Conservation (phyloP, 2,329 filamentous ascomycete species). For the Neocatenulostroma microsporum region DNA sequence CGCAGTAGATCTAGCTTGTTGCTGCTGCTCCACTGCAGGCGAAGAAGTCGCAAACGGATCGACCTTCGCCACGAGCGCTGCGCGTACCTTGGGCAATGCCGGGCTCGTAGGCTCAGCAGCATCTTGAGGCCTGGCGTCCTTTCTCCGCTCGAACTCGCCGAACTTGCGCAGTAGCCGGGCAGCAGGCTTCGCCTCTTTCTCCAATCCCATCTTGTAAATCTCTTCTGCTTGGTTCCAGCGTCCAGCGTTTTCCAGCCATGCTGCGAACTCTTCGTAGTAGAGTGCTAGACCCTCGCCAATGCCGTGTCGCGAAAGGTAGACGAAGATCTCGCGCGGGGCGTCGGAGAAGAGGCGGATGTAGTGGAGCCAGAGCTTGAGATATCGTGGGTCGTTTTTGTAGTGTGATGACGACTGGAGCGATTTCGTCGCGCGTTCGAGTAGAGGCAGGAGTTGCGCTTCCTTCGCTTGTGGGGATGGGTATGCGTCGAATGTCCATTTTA, state of each 20-base stretch:
- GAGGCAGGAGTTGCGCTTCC: conserved; percentile 77
- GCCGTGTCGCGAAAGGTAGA: conserved; percentile 79
- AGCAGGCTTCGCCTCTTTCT: conserved; percentile 74
- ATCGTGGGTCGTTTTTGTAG: conserved; percentile 92
- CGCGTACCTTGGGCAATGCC: conserved; percentile 72
- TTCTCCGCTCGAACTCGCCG: conserved; percentile 78
- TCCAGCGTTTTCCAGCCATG: conserved; percentile 77
- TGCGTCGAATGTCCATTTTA: conserved; percentile 91
- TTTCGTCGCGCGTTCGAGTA: conserved; percentile 90
- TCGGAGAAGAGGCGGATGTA: conserved; percentile 93
- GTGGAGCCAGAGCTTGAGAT: conserved; percentile 86
- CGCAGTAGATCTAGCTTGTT: conserved; percentile 38
- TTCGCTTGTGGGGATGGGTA: conserved; percentile 89
- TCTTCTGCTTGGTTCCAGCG: conserved; percentile 90
- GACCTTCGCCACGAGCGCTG: conserved; percentile 74
- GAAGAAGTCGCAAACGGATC: conserved; percentile 65
- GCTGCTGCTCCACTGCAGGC: conserved; percentile 58
- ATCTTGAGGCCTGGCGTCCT: conserved; percentile 57
- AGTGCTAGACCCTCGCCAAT: conserved; percentile 82
- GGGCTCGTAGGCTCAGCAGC: conserved; percentile 68
- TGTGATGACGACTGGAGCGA: conserved; percentile 74
- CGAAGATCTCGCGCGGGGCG: conserved; percentile 83
- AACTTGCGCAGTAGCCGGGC: conserved; percentile 82
- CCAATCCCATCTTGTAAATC: conserved; percentile 82
- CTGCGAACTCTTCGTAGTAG: conserved; percentile 95